Base-by-base conservation (phyloP, 2,329 filamentous ascomycete species). In the Triangularia setosa region DNA sequence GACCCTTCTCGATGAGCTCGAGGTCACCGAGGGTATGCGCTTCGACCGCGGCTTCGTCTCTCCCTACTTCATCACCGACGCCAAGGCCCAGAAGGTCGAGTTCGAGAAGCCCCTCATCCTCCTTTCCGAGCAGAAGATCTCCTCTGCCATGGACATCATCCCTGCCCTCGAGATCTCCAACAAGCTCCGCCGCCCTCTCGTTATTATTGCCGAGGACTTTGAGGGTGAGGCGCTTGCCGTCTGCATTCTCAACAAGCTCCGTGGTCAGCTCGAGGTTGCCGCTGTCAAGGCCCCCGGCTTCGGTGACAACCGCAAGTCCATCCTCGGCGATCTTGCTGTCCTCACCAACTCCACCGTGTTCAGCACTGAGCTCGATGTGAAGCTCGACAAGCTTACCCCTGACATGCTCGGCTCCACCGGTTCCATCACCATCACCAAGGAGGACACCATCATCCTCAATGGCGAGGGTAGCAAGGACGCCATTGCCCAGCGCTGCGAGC, bases 111-210 rank as follows among this genome's bases (percentile, higher is more conserved):
- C 95, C 70, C 82, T 99, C 77, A 95, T 99, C 78, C 91, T 99
- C 59, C 91, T 99, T 63, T 98, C 95, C 8, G 95, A 99, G 88
- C 98, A 97, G 91, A 99, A 99, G 90, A 99, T 99, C 81, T 99
- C 95, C 60, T 92, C 93, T 66, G 95, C 98, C 65, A 94, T 98
- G 84, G 95, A 99, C 80, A 98, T 99, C 76, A 94, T 99, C 75
- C 95, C 95, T 70, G 93, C 95, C 70, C 92, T 99, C 64, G 95
- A 99, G 85, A 92, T 92, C 72, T 98, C 95, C 65, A 97, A 95
- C 73, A 93, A 97, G 81, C 87, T 92, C 78, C 93, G 95, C 79
- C 91, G 95, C 70, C 95, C 95, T 69, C 90, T 99, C 59, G 90
- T 99, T 78, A 99, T 99, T 83, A 96, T 99, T 75, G 95, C 95